These are phyloP conservation scores for Tylopilus balloui DNA, from an alignment of 768 basidiomycete species.

Conservation along the genomic window DNA sequence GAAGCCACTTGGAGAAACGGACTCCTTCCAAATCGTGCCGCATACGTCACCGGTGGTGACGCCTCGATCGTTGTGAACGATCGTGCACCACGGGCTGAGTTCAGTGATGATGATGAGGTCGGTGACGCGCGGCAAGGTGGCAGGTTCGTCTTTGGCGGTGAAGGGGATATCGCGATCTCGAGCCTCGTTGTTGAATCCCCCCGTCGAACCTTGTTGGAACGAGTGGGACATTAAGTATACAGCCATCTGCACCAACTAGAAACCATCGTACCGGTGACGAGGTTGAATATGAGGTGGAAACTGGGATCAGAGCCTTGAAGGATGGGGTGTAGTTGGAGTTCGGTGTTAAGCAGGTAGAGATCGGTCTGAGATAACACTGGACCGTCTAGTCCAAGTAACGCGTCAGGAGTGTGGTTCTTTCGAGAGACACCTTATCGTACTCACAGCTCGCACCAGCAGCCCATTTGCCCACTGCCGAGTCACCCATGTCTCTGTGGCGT, in stretches of 20 bases:
- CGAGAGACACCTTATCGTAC: conserved; percentile 7
- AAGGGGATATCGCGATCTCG: conserved; percentile 57
- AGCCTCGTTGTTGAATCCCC: conserved; percentile 56
- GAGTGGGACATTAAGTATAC: neutral
- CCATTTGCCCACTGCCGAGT: conserved; percentile 32
- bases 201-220: conserved; percentile 46
- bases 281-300: conserved; percentile 70
- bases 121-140: conserved; percentile 61
- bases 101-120: conserved; percentile 57
- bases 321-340: conserved; percentile 72
- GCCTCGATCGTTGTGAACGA: conserved; percentile 63
- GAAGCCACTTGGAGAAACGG: conserved; percentile 24
- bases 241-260: neutral
- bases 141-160: conserved; percentile 55
- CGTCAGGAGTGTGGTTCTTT: neutral
- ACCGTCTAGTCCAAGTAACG: conserved; percentile 48
- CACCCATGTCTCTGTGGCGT: conserved; percentile 23
- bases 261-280: conserved; percentile 53
- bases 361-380: conserved; percentile 78
- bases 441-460: conserved; percentile 35
- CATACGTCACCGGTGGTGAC: conserved; percentile 79
- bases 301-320: conserved; percentile 43
- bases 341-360: conserved; percentile 68
- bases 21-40: conserved; percentile 73
- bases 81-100: conserved; percentile 75